These are phyloP conservation scores for Cruciata laevipes DNA, from an alignment of 257 asterid species.

Conservation along the genomic window DNA sequence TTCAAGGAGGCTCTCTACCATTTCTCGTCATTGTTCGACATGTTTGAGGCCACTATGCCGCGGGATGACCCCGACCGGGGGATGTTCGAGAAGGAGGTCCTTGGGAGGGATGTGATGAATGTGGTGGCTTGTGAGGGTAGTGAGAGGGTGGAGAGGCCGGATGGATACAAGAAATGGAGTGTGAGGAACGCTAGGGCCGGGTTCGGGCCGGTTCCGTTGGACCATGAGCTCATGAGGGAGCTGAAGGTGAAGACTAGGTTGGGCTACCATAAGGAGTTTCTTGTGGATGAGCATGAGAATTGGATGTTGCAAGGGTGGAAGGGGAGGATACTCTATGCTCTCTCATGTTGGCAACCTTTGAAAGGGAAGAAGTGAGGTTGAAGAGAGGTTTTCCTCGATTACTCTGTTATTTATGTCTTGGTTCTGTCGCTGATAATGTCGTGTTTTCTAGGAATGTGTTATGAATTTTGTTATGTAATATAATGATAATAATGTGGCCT, in stretches of 20 bases:
- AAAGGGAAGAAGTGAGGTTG: not conserved
- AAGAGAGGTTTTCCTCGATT: not conserved
- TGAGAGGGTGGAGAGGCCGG: conserved; percentile 34
- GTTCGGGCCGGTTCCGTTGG: conserved; percentile 32
- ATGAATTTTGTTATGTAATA: not conserved
- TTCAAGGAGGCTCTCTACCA: conserved; percentile 28
- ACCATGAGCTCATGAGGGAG: conserved; percentile 32
- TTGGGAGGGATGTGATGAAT: conserved; percentile 30
- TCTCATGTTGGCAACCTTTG: conserved; percentile 28
- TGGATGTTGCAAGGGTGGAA: conserved; percentile 41
- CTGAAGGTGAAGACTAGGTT: conserved; percentile 27
- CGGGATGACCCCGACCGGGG: conserved; percentile 19
- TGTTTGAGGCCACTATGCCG: conserved; percentile 27
- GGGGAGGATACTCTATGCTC: conserved; percentile 26
- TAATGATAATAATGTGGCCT: not conserved
- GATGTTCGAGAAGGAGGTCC: conserved; percentile 25
- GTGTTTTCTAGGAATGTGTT: too few relatives aligned
- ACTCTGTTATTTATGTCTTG: too few relatives aligned
- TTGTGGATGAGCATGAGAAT: conserved; percentile 24
- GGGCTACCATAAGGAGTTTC: conserved; percentile 26
- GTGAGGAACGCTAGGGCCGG: conserved; percentile 26
- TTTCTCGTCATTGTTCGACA: conserved; percentile 30
- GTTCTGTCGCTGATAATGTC: not conserved
- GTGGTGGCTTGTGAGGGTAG: conserved; percentile 35
- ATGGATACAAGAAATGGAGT: conserved; percentile 32